Base-by-base conservation (phyloP, 495 filamentous ascomycete genomes). In the Aspergillus indologenus region DNA sequence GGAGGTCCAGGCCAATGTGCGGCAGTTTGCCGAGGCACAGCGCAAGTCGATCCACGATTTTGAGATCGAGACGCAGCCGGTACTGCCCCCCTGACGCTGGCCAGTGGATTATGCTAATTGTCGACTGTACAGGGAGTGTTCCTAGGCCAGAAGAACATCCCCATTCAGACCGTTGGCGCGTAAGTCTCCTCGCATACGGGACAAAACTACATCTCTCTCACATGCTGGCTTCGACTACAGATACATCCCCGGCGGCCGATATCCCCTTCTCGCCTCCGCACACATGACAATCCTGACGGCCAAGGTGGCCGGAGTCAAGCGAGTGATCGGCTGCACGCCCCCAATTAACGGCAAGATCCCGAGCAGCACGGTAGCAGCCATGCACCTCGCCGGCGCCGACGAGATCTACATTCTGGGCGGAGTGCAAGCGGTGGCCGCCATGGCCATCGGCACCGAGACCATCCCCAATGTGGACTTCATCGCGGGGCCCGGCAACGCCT, bases 401-500 rank as follows among this genome's bases (percentile, higher is more conserved):
- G 70, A 76, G 21, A 82, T 82, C 50, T 81, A 73, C 66, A 65
- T 83, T 43, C 71, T 84, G 1, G 80, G 81, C 0, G 80, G 81
- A 0, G 80, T 81, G 0, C 81, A 84, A 58, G 79, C 81, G 8
- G 68, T 83, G 21, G 88, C 90, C 19, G 89, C 90, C 18, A 86
- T 94, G 81, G 90, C 90, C 17, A 88, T 94, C 65, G 90, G 90
- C 23, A 95, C 90, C 9, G 85, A 90, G 68, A 87, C 79, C 0
- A 77, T 83, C 44, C 67, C 60, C 44, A 79, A 79, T 48, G 74
- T 79, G 5, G 76, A 83, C 56, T 83, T 84, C 68, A 71, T 83
- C 29, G 80, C 79, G 5, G 81, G 81, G 0, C 81, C 80, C 0
- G 81, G 80, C 5, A 83, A 84, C 54, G 72, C 80, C 12, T 83